Conservation (phyloP, 257 asterid species). For the Lavandula angustifolia region DNA sequence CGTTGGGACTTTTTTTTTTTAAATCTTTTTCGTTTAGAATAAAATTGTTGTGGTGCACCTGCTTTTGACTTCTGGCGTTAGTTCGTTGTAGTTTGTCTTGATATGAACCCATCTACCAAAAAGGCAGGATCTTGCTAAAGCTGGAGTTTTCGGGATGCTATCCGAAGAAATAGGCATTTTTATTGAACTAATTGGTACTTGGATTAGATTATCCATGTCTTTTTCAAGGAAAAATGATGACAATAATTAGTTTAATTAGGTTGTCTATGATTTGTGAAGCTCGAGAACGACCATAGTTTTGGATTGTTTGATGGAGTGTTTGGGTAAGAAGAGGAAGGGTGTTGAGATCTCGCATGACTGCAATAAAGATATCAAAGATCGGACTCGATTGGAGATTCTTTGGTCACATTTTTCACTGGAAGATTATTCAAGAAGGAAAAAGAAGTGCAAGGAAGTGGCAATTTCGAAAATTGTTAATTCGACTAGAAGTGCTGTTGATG, state of each 20-base stretch:
- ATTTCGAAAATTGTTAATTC: conserved; percentile 42
- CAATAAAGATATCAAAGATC: conserved; percentile 35
- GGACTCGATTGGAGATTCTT: conserved; percentile 38
- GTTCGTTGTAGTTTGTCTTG: conserved; percentile 22
- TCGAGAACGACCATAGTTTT: conserved; percentile 7
- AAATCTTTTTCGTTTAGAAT: background rate
- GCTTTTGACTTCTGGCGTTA: background rate
- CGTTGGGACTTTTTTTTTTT: background rate
- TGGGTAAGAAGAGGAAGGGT: conserved; percentile 83
- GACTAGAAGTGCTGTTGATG: conserved; percentile 52
- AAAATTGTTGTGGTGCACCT: conserved; percentile 11
- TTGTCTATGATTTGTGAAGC: conserved; percentile 21
- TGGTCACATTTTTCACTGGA: conserved; percentile 72
- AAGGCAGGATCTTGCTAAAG: conserved; percentile 43
- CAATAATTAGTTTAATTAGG: conserved; percentile 11
- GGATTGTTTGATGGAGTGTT: conserved; percentile 48
- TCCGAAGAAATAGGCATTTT: conserved; percentile 6
- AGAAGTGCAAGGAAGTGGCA: conserved; percentile 68
- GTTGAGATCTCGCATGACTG: conserved; percentile 42
- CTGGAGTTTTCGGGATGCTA: conserved; percentile 20
- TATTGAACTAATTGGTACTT: conserved; percentile 4
- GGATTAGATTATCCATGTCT: conserved; percentile 23
- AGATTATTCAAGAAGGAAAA: conserved; percentile 67
- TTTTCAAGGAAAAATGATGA: background rate
- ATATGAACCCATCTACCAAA: conserved; percentile 12